Evolutionary conservation across 2,329 filamentous ascomycete genomes (phyloP), one percentile per base, ranked within the genome.

Genomic region (Chaetoscypha palmicola): DNA sequence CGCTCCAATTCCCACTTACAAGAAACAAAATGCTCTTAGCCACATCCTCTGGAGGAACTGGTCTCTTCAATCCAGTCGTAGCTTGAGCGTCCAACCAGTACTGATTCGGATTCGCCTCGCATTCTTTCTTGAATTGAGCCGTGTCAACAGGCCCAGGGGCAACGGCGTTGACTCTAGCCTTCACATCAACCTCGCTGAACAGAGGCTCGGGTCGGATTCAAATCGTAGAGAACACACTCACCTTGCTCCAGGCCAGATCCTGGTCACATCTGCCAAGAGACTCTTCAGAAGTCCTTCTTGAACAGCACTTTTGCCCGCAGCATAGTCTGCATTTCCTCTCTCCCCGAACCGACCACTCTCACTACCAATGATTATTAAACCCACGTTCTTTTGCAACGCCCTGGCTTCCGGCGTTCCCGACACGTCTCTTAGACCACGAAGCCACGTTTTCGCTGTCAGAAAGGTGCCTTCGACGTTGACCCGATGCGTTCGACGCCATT

Each of bases 81-180:
- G 68, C 68, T 50, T 70, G 63, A 34, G 62, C 59, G 52, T 71
- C 68, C 7, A 61, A 44, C 51, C 62, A 71, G 37, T 61, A 55
- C 48, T 67, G 66, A 19, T 64, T 50, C 4, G 64, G 62, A 47
- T 66, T 64, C 12, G 59, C 56, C 30, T 51, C 57, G 48, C 64
- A 66, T 47, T 71, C 68, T 40, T 66, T 59, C 40, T 52, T 51
- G 49, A 70, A 71, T 36, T 68, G 62, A 9, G 50, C 52, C 12
- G 69, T 72, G 43, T 68, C 62, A 1, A 72, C 68, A 4, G 67
- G 60, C 5, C 69, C 69, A 12, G 69, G 69, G 3, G 68, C 69
- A 20, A 72, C 61, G 7, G 66, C 67, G 52, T 71, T 72, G 17
- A 72, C 65, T 38, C 68, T 62, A 19, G 19, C 12, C 7, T 9